These are phyloP conservation scores for Paramecium sexaurelia DNA, from an alignment of 73 alveolate genomes.

Conservation along the genomic window DNA sequence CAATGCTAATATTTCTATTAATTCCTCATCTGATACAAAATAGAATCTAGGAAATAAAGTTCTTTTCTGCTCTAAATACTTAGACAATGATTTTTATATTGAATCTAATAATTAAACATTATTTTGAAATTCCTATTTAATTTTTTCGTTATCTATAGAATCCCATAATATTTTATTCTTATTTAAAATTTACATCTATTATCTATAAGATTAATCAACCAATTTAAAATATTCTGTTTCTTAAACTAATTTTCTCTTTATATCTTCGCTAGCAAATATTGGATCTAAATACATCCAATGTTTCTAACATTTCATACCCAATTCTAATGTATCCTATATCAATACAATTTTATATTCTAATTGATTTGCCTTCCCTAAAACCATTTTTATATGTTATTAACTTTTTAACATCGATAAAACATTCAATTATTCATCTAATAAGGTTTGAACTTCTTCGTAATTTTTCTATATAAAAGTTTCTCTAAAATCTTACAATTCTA, in stretches of 20 bases:
- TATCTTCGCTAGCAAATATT: conserved; percentile 35
- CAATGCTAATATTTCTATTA: conserved; percentile 92
- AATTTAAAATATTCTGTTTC: neutral
- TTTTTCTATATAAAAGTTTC: neutral
- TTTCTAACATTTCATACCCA: conserved; percentile 44
- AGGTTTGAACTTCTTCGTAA: conserved; percentile 28
- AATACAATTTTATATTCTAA: conserved; percentile 40
- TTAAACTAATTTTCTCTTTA: neutral
- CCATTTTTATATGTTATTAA: conserved; percentile 48
- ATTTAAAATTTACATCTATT: neutral
- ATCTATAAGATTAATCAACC: conserved; percentile 28
- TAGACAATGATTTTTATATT: conserved; percentile 87
- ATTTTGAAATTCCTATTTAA: neutral
- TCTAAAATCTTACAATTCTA: neutral
- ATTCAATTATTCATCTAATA: conserved; percentile 40
- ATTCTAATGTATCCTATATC: conserved; percentile 31
- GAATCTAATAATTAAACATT: conserved; percentile 74
- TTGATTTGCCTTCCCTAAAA: conserved; percentile 18
- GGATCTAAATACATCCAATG: conserved; percentile 52
- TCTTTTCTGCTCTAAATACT: conserved; percentile 95
- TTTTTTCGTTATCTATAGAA: conserved; percentile 9
- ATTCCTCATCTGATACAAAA: conserved; percentile 95
- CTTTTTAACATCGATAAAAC: conserved; percentile 7
- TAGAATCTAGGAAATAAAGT: conserved; percentile 94
- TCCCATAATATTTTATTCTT: conserved; percentile 27